These are phyloP conservation scores for Globisporangium nodosum DNA, from an alignment of 352 stramenopile genomes.

Conservation along the genomic window DNA sequence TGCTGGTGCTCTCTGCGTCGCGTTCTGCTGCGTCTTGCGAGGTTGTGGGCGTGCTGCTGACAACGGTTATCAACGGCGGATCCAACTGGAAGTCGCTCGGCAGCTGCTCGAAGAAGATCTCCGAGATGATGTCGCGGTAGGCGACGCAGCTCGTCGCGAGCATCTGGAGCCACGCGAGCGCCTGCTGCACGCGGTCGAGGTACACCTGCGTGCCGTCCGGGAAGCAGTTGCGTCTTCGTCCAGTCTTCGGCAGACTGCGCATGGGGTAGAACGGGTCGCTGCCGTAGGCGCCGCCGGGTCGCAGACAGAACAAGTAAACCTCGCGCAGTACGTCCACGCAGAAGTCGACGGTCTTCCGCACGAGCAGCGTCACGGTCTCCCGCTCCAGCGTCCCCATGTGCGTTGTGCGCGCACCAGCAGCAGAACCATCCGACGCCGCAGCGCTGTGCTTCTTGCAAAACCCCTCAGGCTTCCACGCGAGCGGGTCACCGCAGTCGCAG, in stretches of 20 bases:
- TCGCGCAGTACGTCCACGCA: conserved; percentile 55
- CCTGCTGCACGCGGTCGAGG: conserved; percentile 51
- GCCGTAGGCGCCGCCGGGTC: conserved; percentile 19
- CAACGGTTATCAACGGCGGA: neutral
- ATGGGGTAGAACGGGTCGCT: conserved; percentile 30
- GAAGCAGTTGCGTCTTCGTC: conserved; percentile 31
- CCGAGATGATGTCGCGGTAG: conserved; percentile 57
- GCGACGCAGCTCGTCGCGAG: conserved; percentile 65
- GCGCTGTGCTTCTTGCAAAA: conserved; percentile 72
- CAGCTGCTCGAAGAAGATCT: conserved; percentile 54
- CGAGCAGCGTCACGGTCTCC: conserved; percentile 32
- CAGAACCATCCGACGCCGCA: neutral
- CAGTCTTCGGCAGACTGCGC: conserved; percentile 39
- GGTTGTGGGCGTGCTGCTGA: too few relatives aligned
- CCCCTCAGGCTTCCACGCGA: conserved; percentile 69
- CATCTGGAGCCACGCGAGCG: conserved; percentile 62
- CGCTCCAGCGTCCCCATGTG: conserved; percentile 34
- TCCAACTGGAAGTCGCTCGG: conserved; percentile 41
- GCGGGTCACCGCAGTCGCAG: conserved; percentile 75
- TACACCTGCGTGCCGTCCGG: conserved; percentile 41
- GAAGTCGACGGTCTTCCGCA: conserved; percentile 40
- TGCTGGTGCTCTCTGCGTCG: too few relatives aligned
- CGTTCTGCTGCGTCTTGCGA: too few relatives aligned
- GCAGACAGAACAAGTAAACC: conserved; percentile 47
- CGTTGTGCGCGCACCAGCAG: neutral